A percentile compares a stretch with the other conserved stretches of the same genome.
Conservation (phyloP, 2,329 filamentous ascomycete species). For the Canariomyces notabilis region DNA sequence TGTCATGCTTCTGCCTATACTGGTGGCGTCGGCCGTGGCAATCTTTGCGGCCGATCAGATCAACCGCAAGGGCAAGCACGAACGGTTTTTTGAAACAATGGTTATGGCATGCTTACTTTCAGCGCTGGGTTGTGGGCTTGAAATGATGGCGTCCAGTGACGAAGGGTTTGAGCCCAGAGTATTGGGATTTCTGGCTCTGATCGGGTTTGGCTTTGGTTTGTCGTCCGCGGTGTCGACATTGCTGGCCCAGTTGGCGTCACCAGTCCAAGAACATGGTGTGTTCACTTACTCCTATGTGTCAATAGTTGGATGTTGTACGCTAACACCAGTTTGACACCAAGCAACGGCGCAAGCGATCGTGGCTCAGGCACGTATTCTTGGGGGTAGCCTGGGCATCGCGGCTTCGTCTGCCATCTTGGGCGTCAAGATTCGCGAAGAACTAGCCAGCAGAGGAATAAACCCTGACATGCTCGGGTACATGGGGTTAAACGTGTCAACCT, state of each 20-base stretch:
- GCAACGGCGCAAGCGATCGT: constrained; percentile 50
- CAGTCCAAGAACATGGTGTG: constrained; percentile 43
- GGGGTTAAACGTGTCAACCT: constrained; percentile 12
- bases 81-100: constrained; percentile 41
- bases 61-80: constrained; percentile 37
- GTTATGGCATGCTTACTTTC: constrained; percentile 39
- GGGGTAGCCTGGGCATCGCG: constrained; percentile 51
- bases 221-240: constrained; percentile 45
- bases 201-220: constrained; percentile 50
- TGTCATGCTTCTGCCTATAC: constrained; percentile 49
- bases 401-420: constrained; percentile 45
- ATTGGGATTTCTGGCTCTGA: constrained; percentile 45
- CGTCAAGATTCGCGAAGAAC: constrained; percentile 28
- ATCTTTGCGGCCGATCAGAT: constrained; percentile 39
- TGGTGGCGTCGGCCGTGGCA: constrained; percentile 43
- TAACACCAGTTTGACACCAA: constrained; percentile 27
- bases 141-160: constrained; percentile 36
- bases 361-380: constrained; percentile 47
- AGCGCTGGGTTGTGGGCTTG: constrained; percentile 42
- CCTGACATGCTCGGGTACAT: constrained; percentile 27
- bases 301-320: not conserved
- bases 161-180: constrained; percentile 39
- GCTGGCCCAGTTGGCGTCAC: constrained; percentile 38
- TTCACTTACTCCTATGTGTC: not conserved
- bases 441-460: constrained; percentile 28